These are phyloP conservation scores for Chrysoporthe cubensis DNA, from an alignment of 2,329 filamentous ascomycete species.

Conservation along the genomic window DNA sequence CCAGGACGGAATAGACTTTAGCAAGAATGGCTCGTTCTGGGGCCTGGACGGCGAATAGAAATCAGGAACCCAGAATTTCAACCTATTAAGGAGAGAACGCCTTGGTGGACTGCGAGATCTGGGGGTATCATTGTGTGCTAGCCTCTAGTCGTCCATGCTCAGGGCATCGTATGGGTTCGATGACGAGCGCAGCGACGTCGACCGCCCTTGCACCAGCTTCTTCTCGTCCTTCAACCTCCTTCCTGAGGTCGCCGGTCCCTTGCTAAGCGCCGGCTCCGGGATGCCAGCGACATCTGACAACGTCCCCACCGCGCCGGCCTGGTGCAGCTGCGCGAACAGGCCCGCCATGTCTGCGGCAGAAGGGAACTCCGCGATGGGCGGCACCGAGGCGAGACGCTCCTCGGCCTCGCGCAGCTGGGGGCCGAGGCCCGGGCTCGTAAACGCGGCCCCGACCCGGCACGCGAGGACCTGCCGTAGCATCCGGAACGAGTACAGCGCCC, in stretches of 20 bases:
- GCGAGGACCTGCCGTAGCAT: constrained; percentile 55
- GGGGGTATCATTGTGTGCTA: not conserved
- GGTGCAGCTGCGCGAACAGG: constrained; percentile 12
- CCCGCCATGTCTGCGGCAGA: constrained; percentile 5
- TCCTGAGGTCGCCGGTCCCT: not conserved
- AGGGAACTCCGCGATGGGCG: constrained; percentile 20
- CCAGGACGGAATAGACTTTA: not conserved
- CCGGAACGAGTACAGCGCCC: constrained; percentile 64
- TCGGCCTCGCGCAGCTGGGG: constrained; percentile 8
- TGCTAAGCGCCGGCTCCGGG: not conserved
- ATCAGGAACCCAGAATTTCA: not conserved
- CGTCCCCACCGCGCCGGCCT: not conserved
- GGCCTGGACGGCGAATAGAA: not conserved
- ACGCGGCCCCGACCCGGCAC: constrained; percentile 7
- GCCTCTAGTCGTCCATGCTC: not conserved
- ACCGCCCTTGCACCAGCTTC: not conserved
- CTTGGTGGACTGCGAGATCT: no score
- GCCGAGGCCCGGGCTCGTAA: not conserved
- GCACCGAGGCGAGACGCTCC: constrained; percentile 19
- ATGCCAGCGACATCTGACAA: constrained; percentile 7
- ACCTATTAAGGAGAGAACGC: no score
- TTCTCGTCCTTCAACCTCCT: not conserved
- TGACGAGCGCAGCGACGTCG: not conserved
- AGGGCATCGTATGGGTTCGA: constrained; percentile 24
- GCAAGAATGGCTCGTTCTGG: no score